These are phyloP conservation scores for Naumovozyma baii DNA, from an alignment of 805 yeast genomes.

Conservation along the genomic window DNA sequence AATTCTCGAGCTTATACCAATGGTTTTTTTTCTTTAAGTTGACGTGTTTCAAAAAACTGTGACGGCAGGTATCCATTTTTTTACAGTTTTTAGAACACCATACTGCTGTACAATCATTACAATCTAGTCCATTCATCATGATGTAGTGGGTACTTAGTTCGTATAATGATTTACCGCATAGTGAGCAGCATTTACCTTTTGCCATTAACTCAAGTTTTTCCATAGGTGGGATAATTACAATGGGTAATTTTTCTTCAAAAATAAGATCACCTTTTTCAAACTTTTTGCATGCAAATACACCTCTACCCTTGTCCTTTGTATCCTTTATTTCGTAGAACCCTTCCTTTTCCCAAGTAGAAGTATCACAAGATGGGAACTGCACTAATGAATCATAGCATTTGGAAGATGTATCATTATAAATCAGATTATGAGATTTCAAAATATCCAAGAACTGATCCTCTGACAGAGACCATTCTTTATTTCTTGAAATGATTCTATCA, in stretches of 20 bases:
- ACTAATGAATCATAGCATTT: background rate
- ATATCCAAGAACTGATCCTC: constrained; percentile 46
- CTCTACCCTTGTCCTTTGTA: constrained; percentile 12
- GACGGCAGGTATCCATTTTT: constrained; percentile 39
- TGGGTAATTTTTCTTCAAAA: constrained; percentile 52
- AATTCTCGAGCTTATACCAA: constrained; percentile 50
- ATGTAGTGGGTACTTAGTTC: constrained; percentile 24
- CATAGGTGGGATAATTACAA: constrained; percentile 56
- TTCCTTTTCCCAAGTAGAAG: background rate
- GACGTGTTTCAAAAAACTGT: constrained; percentile 49
- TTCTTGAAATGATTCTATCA: constrained; percentile 37
- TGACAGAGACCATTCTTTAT: constrained; percentile 55
- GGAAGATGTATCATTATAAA: constrained; percentile 30
- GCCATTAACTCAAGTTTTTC: constrained; percentile 52
- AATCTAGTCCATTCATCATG: constrained; percentile 44
- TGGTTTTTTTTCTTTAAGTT: constrained; percentile 23
- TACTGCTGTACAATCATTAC: constrained; percentile 51
- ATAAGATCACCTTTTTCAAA: constrained; percentile 43
- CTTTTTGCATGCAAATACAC: constrained; percentile 39
- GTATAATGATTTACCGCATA: constrained; percentile 51
- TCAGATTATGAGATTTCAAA: constrained; percentile 48
- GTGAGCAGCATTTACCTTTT: constrained; percentile 58
- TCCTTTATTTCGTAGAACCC: background rate
- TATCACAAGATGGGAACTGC: background rate
- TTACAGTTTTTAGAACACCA: constrained; percentile 68